These are phyloP conservation scores for Debaryomyces coudertii DNA, from an alignment of 1,139 yeast species.

Conservation along the genomic window DNA sequence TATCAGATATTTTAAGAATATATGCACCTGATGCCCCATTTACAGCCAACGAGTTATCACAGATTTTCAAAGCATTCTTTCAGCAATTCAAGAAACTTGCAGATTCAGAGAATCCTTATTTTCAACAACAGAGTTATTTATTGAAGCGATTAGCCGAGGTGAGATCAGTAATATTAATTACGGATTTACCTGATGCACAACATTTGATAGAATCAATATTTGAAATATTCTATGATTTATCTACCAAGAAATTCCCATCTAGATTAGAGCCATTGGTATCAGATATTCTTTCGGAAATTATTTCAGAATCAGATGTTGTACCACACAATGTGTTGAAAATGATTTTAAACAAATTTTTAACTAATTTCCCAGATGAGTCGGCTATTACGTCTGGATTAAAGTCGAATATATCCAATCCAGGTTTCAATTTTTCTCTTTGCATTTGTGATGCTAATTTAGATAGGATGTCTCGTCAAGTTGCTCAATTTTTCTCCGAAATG, in stretches of 20 bases:
- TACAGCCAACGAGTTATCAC: conserved; percentile 62
- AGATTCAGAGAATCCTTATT: conserved; percentile 65
- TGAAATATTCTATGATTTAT: conserved; percentile 61
- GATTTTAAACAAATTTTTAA: conserved; percentile 57
- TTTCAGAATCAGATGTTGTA: conserved; percentile 72
- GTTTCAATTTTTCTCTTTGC: conserved; percentile 65
- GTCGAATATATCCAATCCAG: conserved; percentile 49
- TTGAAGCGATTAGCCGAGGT: conserved; percentile 76
- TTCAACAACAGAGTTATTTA: conserved; percentile 66
- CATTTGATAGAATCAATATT: conserved; percentile 59
- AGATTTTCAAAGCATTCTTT: conserved; percentile 64
- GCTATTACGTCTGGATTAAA: conserved; percentile 18
- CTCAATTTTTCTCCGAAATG: conserved; percentile 80
- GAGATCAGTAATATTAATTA: conserved; percentile 73
- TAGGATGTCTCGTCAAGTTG: conserved; percentile 74
- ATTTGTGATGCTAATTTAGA: conserved; percentile 75
- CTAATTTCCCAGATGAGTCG: conserved; percentile 18
- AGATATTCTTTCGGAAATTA: conserved; percentile 73
- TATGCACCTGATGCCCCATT: conserved; percentile 94
- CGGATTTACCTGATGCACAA: conserved; percentile 72
- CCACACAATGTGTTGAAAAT: conserved; percentile 65
- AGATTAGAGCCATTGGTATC: conserved; percentile 62
- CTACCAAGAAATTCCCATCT: conserved; percentile 40
- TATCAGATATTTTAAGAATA: conserved; percentile 74
- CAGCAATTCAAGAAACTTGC: conserved; percentile 61